These are phyloP conservation scores for Fragaria iinumae DNA, from an alignment of 306 rosid genomes.

Conservation along the genomic window DNA sequence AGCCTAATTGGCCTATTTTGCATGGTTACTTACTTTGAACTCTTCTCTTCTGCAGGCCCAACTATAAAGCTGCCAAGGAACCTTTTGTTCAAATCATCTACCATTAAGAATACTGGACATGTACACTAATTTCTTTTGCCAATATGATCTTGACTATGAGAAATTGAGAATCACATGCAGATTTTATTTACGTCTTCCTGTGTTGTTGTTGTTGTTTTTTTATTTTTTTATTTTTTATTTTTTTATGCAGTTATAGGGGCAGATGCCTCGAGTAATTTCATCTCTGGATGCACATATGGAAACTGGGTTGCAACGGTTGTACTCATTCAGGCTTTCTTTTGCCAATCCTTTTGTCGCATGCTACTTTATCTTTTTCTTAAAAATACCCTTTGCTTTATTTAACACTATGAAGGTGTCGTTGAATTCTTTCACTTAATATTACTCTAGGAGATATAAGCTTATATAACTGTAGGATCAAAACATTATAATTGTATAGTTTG, in stretches of 20 bases:
- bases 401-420: neutral
- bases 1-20: neutral
- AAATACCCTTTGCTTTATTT: neutral
- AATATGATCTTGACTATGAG: constrained; percentile 10
- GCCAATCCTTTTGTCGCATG: neutral
- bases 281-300: constrained; percentile 83
- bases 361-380: neutral
- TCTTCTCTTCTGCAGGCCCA: constrained; percentile 47
- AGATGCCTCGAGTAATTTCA: constrained; percentile 83
- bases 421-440: constrained; percentile 2
- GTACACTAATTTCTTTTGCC: constrained; percentile 35
- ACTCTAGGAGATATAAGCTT: neutral
- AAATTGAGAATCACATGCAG: neutral
- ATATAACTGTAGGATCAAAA: neutral
- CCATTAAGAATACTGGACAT: constrained; percentile 74
- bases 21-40: neutral
- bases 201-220: neutral
- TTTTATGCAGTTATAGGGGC: constrained; percentile 63
- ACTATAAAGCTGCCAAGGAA: constrained; percentile 78
- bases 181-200: neutral
- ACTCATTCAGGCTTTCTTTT: constrained; percentile 11
- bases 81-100: constrained; percentile 60
- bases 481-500: neutral
- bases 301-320: constrained; percentile 70
- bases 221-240: neutral